Base-by-base conservation (phyloP, 1,284 basidiomycete genomes). In the Rhodotorula sp. region DNA sequence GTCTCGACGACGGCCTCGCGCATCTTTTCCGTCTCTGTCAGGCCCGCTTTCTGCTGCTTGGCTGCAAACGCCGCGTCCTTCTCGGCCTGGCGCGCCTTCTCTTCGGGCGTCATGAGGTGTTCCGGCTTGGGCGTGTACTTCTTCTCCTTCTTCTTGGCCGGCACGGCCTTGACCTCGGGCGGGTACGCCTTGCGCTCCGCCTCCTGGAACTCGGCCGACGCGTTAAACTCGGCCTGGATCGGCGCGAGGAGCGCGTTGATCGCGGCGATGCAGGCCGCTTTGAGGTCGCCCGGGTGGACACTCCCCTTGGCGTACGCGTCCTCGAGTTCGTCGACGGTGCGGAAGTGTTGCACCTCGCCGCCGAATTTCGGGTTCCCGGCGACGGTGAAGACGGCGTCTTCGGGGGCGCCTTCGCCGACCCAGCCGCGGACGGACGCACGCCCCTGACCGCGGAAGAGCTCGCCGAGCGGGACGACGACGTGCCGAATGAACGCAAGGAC, bases 231-330 rank as follows among this genome's bases (percentile, higher is more conserved):
- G 76, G 87, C 85, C 75, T 90, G 87, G 63, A 99, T 89, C 0
- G 95, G 95, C 45, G 87, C 87, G 52, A 99, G 83, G 45, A 99
- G 82, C n/a, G 83, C 83, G 76, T 86, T 85, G 78, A 99, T 89
- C 8, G 89, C 90, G 45, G 88, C 87, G n/a, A 87, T 67, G 21
- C 97, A 92, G 1, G 88, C 87, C 14, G 82, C 82, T 84, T 99
- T 99, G 77, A 99, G 83, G 81, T 98, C 97, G 45, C 88, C 89
- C 2, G 95, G 97, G 81, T 97, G 93, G 8, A 99, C 78, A 71
- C 87, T 86, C 82, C 89, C 90, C 68, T 84, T 85, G 45, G 83
- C 87, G 80, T 94, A 99, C 69, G 90, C 91, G n/a, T 84, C 83
- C 80, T 91, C 85, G 72, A 99, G 80, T 88, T 67, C 87, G 88